A percentile compares a stretch with the other conserved stretches of the same genome.
phyloP scores from a whole-genome alignment of 257 asterid species.

The Salvia miltiorrhiza region DNA sequence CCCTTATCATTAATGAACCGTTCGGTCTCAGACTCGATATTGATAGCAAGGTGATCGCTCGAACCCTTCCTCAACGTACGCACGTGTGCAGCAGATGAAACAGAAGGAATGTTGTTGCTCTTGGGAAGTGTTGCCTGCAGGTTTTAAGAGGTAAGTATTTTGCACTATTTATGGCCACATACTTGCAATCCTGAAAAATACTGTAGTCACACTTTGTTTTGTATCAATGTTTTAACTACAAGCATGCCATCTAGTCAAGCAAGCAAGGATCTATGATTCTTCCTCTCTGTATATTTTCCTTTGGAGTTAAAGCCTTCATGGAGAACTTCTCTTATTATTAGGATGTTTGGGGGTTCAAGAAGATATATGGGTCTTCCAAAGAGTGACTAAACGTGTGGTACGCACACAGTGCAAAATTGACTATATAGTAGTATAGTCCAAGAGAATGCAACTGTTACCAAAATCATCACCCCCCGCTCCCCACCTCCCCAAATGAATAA shows the following conservation, averaged over 20 bases:
- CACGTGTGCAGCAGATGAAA: conserved; percentile 71
- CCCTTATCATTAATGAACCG: conserved; percentile 52
- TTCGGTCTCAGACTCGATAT: conserved; percentile 75
- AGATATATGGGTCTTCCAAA: too few relatives aligned
- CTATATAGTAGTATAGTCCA: too few relatives aligned
- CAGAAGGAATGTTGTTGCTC: conserved; percentile 46
- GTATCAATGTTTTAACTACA: too few relatives aligned
- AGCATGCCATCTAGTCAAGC: background rate
- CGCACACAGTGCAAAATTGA: too few relatives aligned
- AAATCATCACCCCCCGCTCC: too few relatives aligned
- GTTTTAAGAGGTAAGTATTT: conserved; percentile 18
- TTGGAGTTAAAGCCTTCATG: background rate
- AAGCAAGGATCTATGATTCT: background rate
- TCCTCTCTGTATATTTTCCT: background rate
- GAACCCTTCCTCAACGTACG: conserved; percentile 91
- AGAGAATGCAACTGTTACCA: too few relatives aligned
- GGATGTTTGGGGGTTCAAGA: too few relatives aligned
- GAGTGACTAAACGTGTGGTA: too few relatives aligned
- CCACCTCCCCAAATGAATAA: too few relatives aligned
- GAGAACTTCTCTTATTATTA: too few relatives aligned
- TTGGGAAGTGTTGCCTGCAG: conserved; percentile 64
- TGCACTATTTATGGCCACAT: conserved; percentile 3
- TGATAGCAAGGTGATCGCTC: conserved; percentile 82
- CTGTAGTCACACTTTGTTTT: background rate
- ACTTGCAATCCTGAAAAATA: conserved; percentile 6